Base-by-base conservation (phyloP, 129 eudicot genomes). In the Helianthus tuberosus region DNA sequence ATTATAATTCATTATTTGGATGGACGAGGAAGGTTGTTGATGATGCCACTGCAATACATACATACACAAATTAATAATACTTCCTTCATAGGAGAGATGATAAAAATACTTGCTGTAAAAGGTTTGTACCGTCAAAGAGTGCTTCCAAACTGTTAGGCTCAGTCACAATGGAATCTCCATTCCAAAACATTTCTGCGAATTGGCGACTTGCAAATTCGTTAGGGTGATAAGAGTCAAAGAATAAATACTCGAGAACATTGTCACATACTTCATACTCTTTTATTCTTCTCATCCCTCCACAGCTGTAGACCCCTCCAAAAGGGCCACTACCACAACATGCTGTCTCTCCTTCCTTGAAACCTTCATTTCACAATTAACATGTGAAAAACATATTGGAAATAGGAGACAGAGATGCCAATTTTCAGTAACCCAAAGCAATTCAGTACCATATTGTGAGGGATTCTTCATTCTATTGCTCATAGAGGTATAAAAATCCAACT, bases 321-420 rank as follows among this genome's bases (percentile, higher is more conserved):
- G 74, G 60, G 20, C 89, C 86, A n/a, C 80, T 64, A 5, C 89
- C 89, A 61, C 86, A 85, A 50, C 89, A 85, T 48, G 89, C 89
- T 9, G 38, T 74, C 64, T 75, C 69, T 12, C 75, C 79, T 55
- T 78, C 84, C 67, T 79, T 79, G 62, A 82, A 85, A 58, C 89
- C 84, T 82, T 67, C 73, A 78, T 52, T 20, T 20, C 23, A 20
- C 23, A 20, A 20, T 20, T 15, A 52, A 74, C 74, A 58, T 29
- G 3, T 5, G 3, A 75, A 11, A 32, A 1, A 38, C n/a, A 15
- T 0, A 20, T 43, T 11, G 1, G 20, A 13, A 23, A 32, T 32
- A 32, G 35, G 35, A 29, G 3, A 29, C 35, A 29, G n/a, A n/a
- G 36, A 32, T 32, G 36, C 36, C 36, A 32, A 32, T 32, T 14